Evolutionary conservation across 768 basidiomycete genomes (phyloP).

Genomic region (Clavaria fumosa): DNA sequence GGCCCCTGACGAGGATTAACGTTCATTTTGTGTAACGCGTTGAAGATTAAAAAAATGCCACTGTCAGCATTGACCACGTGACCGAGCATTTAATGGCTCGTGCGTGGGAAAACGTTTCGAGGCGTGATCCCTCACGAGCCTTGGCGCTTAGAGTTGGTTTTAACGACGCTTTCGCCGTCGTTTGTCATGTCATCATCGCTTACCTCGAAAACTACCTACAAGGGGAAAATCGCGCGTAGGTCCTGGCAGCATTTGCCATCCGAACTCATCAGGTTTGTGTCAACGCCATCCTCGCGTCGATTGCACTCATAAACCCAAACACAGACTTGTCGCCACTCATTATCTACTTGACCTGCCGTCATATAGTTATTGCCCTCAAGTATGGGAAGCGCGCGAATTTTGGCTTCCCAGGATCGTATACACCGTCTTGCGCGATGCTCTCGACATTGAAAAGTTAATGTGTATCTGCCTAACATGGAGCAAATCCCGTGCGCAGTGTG

Average conservation of each 20-base stretch:
- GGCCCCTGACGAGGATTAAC: slow-evolving; percentile 75
- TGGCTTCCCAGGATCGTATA: slow-evolving; percentile 54
- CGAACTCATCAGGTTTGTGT: slow-evolving; percentile 42
- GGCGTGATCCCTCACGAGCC: no score
- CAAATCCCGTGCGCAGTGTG: slow-evolving; percentile 34
- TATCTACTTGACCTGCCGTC: slow-evolving; percentile 35
- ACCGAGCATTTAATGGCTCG: no score
- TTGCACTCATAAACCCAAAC: slow-evolving; percentile 5
- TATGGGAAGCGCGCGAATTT: slow-evolving; percentile 31
- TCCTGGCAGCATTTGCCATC: slow-evolving; percentile 49
- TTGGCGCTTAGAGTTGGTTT: no score
- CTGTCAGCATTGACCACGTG: no score
- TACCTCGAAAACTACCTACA: slow-evolving; percentile 17
- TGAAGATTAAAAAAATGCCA: not conserved
- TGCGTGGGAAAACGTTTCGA: no score
- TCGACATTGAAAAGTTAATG: slow-evolving; percentile 48
- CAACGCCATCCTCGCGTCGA: not conserved
- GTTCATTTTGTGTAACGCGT: slow-evolving; percentile 2
- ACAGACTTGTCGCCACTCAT: slow-evolving; percentile 42
- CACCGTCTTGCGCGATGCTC: slow-evolving; percentile 44
- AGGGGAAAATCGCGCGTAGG: slow-evolving; percentile 40
- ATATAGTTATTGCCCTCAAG: slow-evolving; percentile 30
- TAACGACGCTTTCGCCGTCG: no score
- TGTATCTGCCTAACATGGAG: slow-evolving; percentile 44
- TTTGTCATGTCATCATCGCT: slow-evolving; percentile 21